Percentiles rank a stretch among this genome's conserved stretches.
phyloP scores from a whole-genome alignment of 352 stramenopile species.

The Saprolegnia parasitica region DNA sequence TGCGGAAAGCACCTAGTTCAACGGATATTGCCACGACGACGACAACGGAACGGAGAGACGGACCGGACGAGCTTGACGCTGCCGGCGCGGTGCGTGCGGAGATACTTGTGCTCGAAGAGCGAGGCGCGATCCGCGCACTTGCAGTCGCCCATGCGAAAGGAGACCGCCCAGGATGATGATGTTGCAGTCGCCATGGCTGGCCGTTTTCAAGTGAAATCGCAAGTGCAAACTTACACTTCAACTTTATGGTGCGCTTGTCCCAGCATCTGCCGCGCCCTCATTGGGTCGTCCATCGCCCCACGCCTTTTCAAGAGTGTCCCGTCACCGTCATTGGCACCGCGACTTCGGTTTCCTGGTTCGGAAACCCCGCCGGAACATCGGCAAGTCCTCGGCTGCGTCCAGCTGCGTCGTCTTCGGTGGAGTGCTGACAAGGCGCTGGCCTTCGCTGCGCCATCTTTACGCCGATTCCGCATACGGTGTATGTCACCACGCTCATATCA shows the following conservation, averaged over 20 bases:
- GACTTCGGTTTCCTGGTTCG: background rate
- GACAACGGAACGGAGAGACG: background rate
- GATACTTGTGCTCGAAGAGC: slow-evolving; percentile 1
- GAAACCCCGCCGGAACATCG: background rate
- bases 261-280: background rate
- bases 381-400: background rate
- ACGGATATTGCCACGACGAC: no score
- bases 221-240: no score
- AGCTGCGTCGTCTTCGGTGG: no score
- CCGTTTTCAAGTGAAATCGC: background rate
- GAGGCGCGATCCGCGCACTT: background rate
- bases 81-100: slow-evolving; percentile 18
- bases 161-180: background rate
- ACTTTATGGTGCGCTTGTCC: background rate
- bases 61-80: slow-evolving; percentile 21
- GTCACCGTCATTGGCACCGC: background rate
- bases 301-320: background rate
- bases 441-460: no score
- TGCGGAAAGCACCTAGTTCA: slow-evolving; percentile 28
- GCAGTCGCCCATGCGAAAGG: slow-evolving; percentile 1
- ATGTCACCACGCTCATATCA: no score
- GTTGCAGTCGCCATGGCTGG: background rate
- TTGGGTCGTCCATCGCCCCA: background rate
- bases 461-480: no score
- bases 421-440: no score